phyloP scores from a whole-genome alignment of 371 early-diverging fungal species.

The Mucor indicus region DNA sequence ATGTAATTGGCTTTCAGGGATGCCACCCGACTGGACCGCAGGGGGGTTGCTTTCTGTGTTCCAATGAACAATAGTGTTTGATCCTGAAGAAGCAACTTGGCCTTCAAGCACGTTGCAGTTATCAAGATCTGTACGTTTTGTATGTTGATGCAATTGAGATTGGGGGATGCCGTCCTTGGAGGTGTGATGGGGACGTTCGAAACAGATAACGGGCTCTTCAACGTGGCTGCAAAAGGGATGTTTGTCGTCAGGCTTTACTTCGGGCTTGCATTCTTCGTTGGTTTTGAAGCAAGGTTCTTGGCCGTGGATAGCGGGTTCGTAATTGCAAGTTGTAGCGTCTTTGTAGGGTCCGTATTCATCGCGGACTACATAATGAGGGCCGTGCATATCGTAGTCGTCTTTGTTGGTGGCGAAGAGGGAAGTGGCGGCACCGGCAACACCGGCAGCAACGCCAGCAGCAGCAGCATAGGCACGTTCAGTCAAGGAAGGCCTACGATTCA shows the following conservation, averaged over 20 bases:
- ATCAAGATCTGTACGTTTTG: background rate
- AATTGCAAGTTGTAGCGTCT: background rate
- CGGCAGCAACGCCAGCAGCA: constrained; percentile 3
- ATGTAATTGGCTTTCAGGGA: no score
- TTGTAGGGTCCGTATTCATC: no score
- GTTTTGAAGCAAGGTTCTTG: constrained; percentile 3
- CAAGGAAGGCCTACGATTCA: background rate
- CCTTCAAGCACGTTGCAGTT: background rate
- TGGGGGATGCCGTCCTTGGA: constrained; percentile 8
- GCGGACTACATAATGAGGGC: no score
- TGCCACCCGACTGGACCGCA: no score
- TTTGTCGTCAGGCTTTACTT: background rate
- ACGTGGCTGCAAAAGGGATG: constrained; percentile 5
- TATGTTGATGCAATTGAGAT: background rate
- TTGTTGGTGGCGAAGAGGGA: constrained; percentile 6
- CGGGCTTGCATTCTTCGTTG: background rate
- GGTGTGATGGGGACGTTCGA: no score
- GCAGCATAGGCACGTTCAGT: constrained; percentile 2
- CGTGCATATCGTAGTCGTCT: no score
- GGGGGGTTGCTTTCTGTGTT: no score
- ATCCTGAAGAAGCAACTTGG: no score
- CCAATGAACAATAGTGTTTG: no score
- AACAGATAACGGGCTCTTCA: constrained; percentile 3
- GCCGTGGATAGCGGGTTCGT: constrained; percentile 20
- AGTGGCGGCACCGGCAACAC: constrained; percentile 6